Percentiles rank a stretch among this genome's conserved stretches.
phyloP scores from a whole-genome alignment of 495 filamentous ascomycete genomes.

The Geopyxis carbonaria region DNA sequence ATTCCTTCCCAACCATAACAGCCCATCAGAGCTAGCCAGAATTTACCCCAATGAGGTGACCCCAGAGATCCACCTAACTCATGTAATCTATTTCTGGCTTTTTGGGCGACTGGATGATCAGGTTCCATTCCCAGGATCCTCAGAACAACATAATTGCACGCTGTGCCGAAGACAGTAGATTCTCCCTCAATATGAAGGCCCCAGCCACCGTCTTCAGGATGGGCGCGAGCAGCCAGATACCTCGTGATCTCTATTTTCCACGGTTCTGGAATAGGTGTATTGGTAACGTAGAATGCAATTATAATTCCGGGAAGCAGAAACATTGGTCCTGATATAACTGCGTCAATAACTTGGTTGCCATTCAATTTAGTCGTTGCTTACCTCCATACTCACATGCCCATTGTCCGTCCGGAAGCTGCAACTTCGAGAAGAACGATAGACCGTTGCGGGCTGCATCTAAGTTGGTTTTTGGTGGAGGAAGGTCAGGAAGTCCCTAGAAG shows the following conservation, averaged over 20 bases:
- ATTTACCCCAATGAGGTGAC: conserved; percentile 89
- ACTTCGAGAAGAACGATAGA: conserved; percentile 71
- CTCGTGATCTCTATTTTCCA: conserved; percentile 79
- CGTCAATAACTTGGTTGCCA: conserved; percentile 31
- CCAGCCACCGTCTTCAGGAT: conserved; percentile 87
- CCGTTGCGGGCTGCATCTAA: conserved; percentile 66
- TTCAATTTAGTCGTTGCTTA: background rate
- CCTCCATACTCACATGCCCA: conserved; percentile 98
- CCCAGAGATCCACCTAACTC: conserved; percentile 70
- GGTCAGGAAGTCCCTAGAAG: conserved; percentile 48
- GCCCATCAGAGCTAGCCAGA: conserved; percentile 71
- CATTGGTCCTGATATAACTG: conserved; percentile 30
- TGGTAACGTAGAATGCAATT: conserved; percentile 77
- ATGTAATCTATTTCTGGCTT: conserved; percentile 68
- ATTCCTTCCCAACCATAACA: conserved; percentile 81
- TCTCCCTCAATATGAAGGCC: conserved; percentile 93
- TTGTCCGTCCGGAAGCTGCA: conserved; percentile 76
- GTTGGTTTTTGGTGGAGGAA: conserved; percentile 53
- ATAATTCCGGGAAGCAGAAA: conserved; percentile 79
- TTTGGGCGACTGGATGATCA: conserved; percentile 71
- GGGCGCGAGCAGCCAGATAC: conserved; percentile 76
- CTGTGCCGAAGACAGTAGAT: conserved; percentile 76
- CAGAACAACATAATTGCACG: conserved; percentile 73
- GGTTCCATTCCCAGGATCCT: conserved; percentile 76
- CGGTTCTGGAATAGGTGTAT: conserved; percentile 67